These are phyloP conservation scores for Cladosporium sp. DNA, from an alignment of 2,329 filamentous ascomycete genomes.

Conservation along the genomic window DNA sequence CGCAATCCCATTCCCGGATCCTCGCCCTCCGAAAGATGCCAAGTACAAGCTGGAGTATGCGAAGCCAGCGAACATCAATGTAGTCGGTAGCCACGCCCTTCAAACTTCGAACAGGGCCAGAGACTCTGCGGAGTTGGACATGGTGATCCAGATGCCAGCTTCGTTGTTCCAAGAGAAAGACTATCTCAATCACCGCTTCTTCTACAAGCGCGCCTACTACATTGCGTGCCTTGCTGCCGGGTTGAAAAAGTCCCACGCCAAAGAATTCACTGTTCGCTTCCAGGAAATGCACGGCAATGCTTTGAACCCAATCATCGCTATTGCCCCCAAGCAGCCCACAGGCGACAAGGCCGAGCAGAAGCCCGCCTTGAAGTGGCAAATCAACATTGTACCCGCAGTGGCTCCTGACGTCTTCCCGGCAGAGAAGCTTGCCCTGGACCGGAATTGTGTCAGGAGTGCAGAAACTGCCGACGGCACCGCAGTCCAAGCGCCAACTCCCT, in stretches of 20 bases:
- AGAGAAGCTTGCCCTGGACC: constrained; percentile 65
- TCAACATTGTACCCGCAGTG: constrained; percentile 74
- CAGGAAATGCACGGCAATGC: constrained; percentile 29
- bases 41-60: constrained; percentile 79
- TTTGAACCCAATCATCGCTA: constrained; percentile 64
- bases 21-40: constrained; percentile 67
- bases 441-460: constrained; percentile 62
- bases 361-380: constrained; percentile 47
- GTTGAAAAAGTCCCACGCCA: constrained; percentile 61
- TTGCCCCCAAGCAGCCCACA: constrained; percentile 34
- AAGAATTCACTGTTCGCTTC: constrained; percentile 44
- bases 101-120: constrained; percentile 64
- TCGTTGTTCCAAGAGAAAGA: constrained; percentile 88
- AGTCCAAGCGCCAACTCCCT: constrained; percentile 58
- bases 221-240: constrained; percentile 74
- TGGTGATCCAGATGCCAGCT: constrained; percentile 80
- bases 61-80: constrained; percentile 74
- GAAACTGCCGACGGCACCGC: constrained; percentile 41
- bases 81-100: constrained; percentile 81
- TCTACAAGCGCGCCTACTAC: constrained; percentile 91
- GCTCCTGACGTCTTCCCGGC: constrained; percentile 65
- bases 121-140: constrained; percentile 57
- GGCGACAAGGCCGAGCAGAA: constrained; percentile 9
- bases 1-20: constrained; percentile 79
- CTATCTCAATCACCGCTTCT: constrained; percentile 87